phyloP scores from a whole-genome alignment of 768 basidiomycete species.

The Russula emetica region DNA sequence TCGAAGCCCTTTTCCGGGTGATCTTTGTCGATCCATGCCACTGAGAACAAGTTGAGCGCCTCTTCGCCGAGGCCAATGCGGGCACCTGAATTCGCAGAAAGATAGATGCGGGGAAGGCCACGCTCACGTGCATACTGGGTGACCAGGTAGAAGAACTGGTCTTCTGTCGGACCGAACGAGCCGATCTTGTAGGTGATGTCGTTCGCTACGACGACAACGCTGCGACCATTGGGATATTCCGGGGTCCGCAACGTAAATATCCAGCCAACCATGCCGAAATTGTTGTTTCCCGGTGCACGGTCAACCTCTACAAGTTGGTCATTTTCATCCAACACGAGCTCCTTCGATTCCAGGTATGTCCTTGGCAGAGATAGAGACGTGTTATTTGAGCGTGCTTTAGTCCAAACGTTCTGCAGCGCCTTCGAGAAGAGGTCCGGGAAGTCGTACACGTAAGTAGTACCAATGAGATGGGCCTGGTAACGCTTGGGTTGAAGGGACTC shows the following conservation, averaged over 20 bases:
- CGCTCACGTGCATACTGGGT: constrained; percentile 87
- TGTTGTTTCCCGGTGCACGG: constrained; percentile 89
- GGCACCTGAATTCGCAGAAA: constrained; percentile 98
- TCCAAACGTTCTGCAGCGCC: constrained; percentile 91
- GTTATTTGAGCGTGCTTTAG: constrained; percentile 58
- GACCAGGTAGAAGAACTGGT: constrained; percentile 93
- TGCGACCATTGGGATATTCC: constrained; percentile 86
- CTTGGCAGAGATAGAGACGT: constrained; percentile 71
- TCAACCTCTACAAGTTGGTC: constrained; percentile 88
- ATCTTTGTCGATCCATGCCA: constrained; percentile 78
- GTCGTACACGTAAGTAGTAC: constrained; percentile 98
- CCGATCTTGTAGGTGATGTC: constrained; percentile 99
- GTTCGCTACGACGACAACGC: constrained; percentile 87
- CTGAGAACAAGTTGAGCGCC: constrained; percentile 78
- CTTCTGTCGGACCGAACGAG: constrained; percentile 93
- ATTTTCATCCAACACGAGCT: constrained; percentile 91
- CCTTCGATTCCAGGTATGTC: constrained; percentile 74
- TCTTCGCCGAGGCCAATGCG: constrained; percentile 96
- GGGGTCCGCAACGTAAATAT: constrained; percentile 89
- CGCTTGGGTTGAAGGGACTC: constrained; percentile 98
- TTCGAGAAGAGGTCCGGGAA: constrained; percentile 99
- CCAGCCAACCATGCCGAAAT: constrained; percentile 98
- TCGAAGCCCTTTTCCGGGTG: constrained; percentile 93
- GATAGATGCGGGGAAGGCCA: constrained; percentile 92
- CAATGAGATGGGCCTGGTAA: constrained; percentile 96